Evolutionary conservation across 139 green algal species (phyloP).

Genomic region (Tetradesmus obliquus): DNA sequence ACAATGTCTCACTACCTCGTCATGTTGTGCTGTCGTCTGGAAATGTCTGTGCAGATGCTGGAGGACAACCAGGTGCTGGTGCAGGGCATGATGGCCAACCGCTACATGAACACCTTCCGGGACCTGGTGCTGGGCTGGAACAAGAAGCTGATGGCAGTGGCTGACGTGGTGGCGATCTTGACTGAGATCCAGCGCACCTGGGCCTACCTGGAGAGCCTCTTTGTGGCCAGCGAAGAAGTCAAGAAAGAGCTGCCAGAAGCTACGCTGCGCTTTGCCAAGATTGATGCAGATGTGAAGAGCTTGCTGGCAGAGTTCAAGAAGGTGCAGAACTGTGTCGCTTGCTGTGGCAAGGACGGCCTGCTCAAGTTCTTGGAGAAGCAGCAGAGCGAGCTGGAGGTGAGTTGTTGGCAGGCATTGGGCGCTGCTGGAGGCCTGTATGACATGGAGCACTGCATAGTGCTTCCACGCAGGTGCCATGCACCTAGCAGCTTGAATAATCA

Average conservation of each 20-base stretch:
- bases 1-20: too few relatives aligned
- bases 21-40: neutral
- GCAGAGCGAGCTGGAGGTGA: conserved; percentile 40
- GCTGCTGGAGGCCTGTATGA: neutral
- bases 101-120: conserved; percentile 92
- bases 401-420: neutral
- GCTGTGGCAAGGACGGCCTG: conserved; percentile 81
- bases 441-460: neutral
- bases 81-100: conserved; percentile 94
- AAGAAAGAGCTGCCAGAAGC: conserved; percentile 92
- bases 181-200: conserved; percentile 89
- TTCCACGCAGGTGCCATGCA: neutral
- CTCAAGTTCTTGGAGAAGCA: conserved; percentile 82
- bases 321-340: conserved; percentile 83
- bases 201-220: conserved; percentile 89
- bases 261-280: conserved; percentile 79
- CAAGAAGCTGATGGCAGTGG: conserved; percentile 86
- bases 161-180: conserved; percentile 77
- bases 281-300: conserved; percentile 82
- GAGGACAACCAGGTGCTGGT: conserved; percentile 91
- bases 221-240: conserved; percentile 91
- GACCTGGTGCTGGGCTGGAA: conserved; percentile 88
- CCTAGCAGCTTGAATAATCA: neutral
- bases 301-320: conserved; percentile 67
- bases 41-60: conserved; percentile 58